phyloP scores from a whole-genome alignment of 179 eudicot species.

The Spinacia oleracea region DNA sequence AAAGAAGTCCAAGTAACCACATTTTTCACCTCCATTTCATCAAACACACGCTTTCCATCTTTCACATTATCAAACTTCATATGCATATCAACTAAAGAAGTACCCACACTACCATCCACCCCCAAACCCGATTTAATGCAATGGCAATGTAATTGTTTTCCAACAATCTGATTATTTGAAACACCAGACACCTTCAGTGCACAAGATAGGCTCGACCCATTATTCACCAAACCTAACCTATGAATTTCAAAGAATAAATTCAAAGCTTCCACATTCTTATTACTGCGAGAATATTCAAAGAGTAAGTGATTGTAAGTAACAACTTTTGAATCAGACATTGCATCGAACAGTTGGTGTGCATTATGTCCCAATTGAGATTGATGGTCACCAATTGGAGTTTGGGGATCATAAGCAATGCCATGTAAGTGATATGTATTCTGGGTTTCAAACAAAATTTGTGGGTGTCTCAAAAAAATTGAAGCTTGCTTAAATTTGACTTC shows the following conservation, averaged over 20 bases:
- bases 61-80: conserved; percentile 38
- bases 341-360: conserved; percentile 47
- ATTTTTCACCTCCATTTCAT: conserved; percentile 45
- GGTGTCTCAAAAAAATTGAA: conserved; percentile 26
- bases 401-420: conserved; percentile 24
- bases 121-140: conserved; percentile 38
- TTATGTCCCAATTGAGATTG: not conserved
- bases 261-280: conserved; percentile 34
- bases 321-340: conserved; percentile 26
- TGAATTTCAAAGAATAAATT: conserved; percentile 34
- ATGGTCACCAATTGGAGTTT: not conserved
- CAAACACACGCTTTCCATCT: conserved; percentile 33
- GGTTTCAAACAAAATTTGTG: conserved; percentile 24
- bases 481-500: conserved; percentile 18
- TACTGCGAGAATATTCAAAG: conserved; percentile 40
- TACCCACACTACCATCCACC: conserved; percentile 50
- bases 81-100: conserved; percentile 50
- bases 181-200: conserved; percentile 39
- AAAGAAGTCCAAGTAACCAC: conserved; percentile 55
- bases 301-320: conserved; percentile 30
- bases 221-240: conserved; percentile 25
- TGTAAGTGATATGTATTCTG: conserved; percentile 14
- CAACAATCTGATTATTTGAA: conserved; percentile 22
- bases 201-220: conserved; percentile 50
- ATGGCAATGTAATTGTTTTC: conserved; percentile 45